Evolutionary conservation across 345 rosid genomes (phyloP), one percentile per base, ranked within the genome.

Genomic region (Clausena lansium): DNA sequence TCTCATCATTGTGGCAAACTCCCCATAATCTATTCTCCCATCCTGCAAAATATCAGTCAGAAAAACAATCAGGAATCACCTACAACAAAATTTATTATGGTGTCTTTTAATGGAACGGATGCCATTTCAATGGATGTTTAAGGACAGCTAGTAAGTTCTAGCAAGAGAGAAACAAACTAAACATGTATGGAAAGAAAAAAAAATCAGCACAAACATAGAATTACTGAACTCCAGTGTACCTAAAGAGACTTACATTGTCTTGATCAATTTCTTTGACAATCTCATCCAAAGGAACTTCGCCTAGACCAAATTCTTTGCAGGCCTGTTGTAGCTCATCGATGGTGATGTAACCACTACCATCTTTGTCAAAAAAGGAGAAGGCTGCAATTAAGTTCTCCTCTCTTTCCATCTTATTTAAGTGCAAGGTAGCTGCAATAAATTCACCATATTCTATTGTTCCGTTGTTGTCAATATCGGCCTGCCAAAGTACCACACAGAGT

Each of bases 371-470:
- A 79, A 84, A 95, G 17, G 98, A 74, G 80, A 95, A 95, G 5
- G 98, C 98, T 76, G 94, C 98, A 27, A 86, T 79, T 76, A 95
- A 84, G 76, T 95, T 91, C 85, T 95, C 98, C 76, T 93, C 98
- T 78, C 94, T 88, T 80, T 95, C 98, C 84, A 92, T 93, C 85
- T 93, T 95, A 80, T 93, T 95, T 20, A 93, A 55, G 83, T 95
- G 99, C 83, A 95, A 81, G 8, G 98, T 95, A 41, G 99, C 99
- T 70, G 99, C 99, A 20, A 95, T 89, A 76, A 95, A 95, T 64
- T 95, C 98, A 22, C 95, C 97, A 33, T 95, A 95, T 82, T 93
- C 98, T 76, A 95, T 90, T 17, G 98, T 86, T 73, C 99, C 99
- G 8, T 84, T 93, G 71, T 91, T 92, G 84, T 95, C 99, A 5